phyloP scores from a whole-genome alignment of 2,329 filamentous ascomycete genomes.

The Cladosporium phlei region DNA sequence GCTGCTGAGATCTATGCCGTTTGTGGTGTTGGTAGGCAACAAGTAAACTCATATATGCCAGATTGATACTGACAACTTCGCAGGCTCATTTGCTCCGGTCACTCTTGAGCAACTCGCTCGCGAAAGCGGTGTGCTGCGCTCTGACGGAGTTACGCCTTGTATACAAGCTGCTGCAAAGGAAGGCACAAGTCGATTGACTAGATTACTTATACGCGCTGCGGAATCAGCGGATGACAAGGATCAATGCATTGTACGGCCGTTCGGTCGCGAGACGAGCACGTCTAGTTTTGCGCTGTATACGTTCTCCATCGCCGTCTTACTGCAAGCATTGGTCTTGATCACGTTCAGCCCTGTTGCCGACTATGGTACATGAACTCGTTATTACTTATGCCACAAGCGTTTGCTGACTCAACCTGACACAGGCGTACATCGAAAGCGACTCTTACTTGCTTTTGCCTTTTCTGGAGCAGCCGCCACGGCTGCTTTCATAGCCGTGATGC shows the following conservation, averaged over 20 bases:
- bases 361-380: slow-evolving; percentile 57
- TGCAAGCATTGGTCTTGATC: slow-evolving; percentile 83
- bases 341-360: slow-evolving; percentile 92
- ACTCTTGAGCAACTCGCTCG: slow-evolving; percentile 83
- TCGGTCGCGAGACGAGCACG: slow-evolving; percentile 80
- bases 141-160: slow-evolving; percentile 69
- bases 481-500: slow-evolving; percentile 71
- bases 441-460: slow-evolving; percentile 75
- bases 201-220: slow-evolving; percentile 12
- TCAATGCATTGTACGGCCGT: slow-evolving; percentile 73
- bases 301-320: slow-evolving; percentile 78
- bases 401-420: neutral
- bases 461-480: slow-evolving; percentile 72
- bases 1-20: slow-evolving; percentile 95
- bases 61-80: slow-evolving; percentile 1
- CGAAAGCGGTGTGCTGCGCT: slow-evolving; percentile 78
- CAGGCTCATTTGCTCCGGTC: slow-evolving; percentile 88
- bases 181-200: slow-evolving; percentile 18
- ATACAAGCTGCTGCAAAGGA: slow-evolving; percentile 25
- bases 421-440: slow-evolving; percentile 69
- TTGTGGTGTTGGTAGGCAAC: slow-evolving; percentile 67
- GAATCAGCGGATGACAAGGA: slow-evolving; percentile 40
- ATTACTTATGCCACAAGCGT: neutral
- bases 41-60: neutral
- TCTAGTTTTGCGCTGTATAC: slow-evolving; percentile 95